Evolutionary conservation across 2,329 filamentous ascomycete genomes (phyloP), one percentile per base, ranked within the genome.

Genomic region (Fusarium verticillioides): DNA sequence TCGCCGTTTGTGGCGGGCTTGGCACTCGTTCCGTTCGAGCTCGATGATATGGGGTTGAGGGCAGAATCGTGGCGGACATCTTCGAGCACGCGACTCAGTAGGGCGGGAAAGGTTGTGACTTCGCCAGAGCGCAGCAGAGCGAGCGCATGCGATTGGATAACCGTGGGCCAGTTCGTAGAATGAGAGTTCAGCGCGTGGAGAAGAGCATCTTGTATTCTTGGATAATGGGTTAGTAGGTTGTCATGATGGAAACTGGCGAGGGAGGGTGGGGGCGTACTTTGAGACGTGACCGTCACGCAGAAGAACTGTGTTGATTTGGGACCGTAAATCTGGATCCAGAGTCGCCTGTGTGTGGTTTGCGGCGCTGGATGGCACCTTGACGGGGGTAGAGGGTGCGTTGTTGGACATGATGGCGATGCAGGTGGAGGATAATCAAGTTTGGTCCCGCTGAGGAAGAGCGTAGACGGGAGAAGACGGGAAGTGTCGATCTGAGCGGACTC

Each of bases 161-260:
- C 77, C 16, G 90, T 90, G 5, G 90, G 89, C 90, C 90, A 92
- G 84, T 92, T 90, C 72, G 86, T 83, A 9, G 84, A 80, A 81
- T 91, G 84, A 54, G 89, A 83, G 80, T 92, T 84, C 59, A 92
- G 87, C 68, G 87, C 81, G 82, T 92, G 89, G 46, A 91, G 87
- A 78, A 92, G 87, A 47, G 86, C 83, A 64, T 92, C 89, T 84
- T 92, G 89, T 75, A 92, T 92, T 75, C 90, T 78, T 39, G 9
- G 37, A 30, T 42, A 34, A 47, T 37, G 30, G 73, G 72, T 66
- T 42, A 63, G 57, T 34, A 19, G 28, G 43, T 47, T 40, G 15
- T 50, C 37, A 60, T 59, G 63, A 50, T 52, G n/a, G 28, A 49
- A 26, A 26, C 28, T n/a, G 34, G 36, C 21, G 36, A 56, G 62